Conservation (phyloP, 306 rosid genomes). For the Lablab purpureus region DNA sequence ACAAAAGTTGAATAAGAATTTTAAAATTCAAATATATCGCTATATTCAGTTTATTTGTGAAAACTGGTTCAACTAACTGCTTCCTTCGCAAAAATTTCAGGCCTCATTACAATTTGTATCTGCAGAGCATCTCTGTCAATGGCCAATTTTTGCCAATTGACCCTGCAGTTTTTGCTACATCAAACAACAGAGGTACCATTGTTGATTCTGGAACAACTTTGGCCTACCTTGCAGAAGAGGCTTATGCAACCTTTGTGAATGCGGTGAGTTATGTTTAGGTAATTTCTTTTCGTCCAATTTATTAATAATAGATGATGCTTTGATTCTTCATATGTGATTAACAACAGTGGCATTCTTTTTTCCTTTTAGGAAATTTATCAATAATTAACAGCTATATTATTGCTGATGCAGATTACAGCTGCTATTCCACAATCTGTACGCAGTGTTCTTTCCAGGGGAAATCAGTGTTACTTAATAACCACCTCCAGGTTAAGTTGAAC, state of each 20-base stretch:
- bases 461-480: slow-evolving; percentile 68
- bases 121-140: slow-evolving; percentile 90
- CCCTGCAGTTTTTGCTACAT: slow-evolving; percentile 70
- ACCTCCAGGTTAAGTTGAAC: slow-evolving; percentile 75
- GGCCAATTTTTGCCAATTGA: slow-evolving; percentile 64
- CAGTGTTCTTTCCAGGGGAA: slow-evolving; percentile 65
- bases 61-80: slow-evolving; percentile 25
- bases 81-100: slow-evolving; percentile 59
- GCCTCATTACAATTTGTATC: slow-evolving; percentile 85
- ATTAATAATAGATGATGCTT: slow-evolving; percentile 23
- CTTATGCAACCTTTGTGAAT: slow-evolving; percentile 64
- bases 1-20: not conserved
- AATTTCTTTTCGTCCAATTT: slow-evolving; percentile 33
- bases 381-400: slow-evolving; percentile 25
- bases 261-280: slow-evolving; percentile 69
- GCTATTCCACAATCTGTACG: slow-evolving; percentile 61
- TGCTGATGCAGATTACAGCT: slow-evolving; percentile 60
- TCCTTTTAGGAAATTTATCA: not conserved
- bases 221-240: slow-evolving; percentile 89
- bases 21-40: not conserved
- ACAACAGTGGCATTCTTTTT: slow-evolving; percentile 29
- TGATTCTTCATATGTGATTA: slow-evolving; percentile 22
- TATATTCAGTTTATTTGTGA: not conserved
- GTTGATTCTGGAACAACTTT: slow-evolving; percentile 95
- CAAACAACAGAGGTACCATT: slow-evolving; percentile 78